A percentile compares a stretch with the other conserved stretches of the same genome.
Conservation (phyloP, 1,139 yeast species). For the Debaryomyces singareniensis region DNA sequence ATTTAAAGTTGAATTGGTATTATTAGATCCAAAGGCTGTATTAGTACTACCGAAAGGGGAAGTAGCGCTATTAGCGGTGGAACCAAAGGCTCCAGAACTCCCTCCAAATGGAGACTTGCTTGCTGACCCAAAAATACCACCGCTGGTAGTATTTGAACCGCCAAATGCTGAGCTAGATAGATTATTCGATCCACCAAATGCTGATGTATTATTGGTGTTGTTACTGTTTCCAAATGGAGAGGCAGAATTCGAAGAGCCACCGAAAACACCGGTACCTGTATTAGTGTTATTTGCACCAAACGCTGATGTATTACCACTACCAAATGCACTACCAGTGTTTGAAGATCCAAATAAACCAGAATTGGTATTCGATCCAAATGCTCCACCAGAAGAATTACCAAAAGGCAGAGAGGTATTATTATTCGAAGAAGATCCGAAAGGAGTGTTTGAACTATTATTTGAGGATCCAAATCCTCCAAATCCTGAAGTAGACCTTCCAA, state of each 20-base stretch:
- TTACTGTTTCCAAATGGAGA: constrained; percentile 21
- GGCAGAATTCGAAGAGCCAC: constrained; percentile 14
- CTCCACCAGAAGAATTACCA: constrained; percentile 18
- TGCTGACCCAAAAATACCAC: constrained; percentile 20
- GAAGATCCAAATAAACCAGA: constrained; percentile 23
- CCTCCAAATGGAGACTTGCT: constrained; percentile 15
- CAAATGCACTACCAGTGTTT: constrained; percentile 14
- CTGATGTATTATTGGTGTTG: constrained; percentile 9
- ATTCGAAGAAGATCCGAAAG: constrained; percentile 24
- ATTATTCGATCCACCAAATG: constrained; percentile 12
- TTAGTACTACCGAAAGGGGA: constrained; percentile 14
- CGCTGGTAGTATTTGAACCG: constrained; percentile 14
- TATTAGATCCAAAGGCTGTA: constrained; percentile 17
- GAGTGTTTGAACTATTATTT: constrained; percentile 21
- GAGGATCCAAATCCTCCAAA: constrained; percentile 57
- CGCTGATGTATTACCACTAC: constrained; percentile 13
- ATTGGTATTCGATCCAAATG: constrained; percentile 17
- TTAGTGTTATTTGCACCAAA: constrained; percentile 14
- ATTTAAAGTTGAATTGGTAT: constrained; percentile 29
- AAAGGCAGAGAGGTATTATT: constrained; percentile 26
- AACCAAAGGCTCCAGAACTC: constrained; percentile 9
- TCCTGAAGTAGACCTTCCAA: constrained; percentile 46
- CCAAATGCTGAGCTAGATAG: constrained; percentile 19
- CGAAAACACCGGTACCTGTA: constrained; percentile 17
- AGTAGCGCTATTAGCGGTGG: constrained; percentile 12